A percentile compares a stretch with the other conserved stretches of the same genome.
These are phyloP conservation scores for Colletotrichum camelliae DNA, from an alignment of 2,329 filamentous ascomycete genomes.

Conservation along the genomic window DNA sequence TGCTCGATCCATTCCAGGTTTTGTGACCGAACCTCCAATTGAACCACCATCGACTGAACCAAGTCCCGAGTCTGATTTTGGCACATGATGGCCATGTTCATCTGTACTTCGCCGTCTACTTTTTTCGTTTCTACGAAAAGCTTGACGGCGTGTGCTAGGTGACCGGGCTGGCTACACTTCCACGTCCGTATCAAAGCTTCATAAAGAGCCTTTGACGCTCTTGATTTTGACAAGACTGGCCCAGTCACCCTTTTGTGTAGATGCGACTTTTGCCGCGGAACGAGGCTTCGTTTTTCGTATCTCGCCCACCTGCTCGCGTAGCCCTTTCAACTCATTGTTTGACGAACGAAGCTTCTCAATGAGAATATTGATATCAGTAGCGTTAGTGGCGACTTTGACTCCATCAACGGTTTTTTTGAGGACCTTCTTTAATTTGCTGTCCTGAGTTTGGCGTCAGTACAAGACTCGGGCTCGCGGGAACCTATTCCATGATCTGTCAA, in stretches of 20 bases:
- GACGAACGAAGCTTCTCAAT: no score
- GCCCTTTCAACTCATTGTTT: no score
- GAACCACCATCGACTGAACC: neutral
- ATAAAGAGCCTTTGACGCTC: neutral
- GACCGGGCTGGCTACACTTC: neutral
- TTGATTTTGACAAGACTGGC: neutral
- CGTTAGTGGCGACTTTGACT: no score
- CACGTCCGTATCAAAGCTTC: neutral
- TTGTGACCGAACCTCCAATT: conserved; percentile 7
- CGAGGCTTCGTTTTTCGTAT: no score
- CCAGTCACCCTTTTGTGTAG: neutral
- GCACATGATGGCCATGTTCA: conserved; percentile 11
- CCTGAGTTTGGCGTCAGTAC: no score
- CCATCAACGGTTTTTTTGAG: no score
- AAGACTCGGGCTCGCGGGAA: no score
- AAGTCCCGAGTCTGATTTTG: neutral
- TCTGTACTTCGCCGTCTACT: neutral
- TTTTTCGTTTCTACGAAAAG: conserved; percentile 8
- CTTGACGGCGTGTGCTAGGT: conserved; percentile 3
- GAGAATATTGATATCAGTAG: no score
- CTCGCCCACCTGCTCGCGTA: no score
- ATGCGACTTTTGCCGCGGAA: no score
- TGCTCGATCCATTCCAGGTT: neutral
- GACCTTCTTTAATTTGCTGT: no score
- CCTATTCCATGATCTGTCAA: no score